Conservation (phyloP, 1,284 basidiomycete genomes). For the Ceratobasidium papillatum region DNA sequence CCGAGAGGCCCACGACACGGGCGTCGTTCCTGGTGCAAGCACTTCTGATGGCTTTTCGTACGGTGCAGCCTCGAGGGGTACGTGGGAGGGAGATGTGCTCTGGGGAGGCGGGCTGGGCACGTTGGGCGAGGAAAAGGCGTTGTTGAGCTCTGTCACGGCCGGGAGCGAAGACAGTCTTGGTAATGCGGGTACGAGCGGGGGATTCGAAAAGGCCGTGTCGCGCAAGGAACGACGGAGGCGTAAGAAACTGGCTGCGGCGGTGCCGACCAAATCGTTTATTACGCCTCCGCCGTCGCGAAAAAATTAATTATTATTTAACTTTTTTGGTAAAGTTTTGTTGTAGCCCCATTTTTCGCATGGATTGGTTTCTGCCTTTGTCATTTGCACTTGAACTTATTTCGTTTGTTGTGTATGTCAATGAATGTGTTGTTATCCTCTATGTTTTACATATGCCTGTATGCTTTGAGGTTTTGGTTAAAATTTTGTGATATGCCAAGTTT, state of each 20-base stretch:
- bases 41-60: constrained; percentile 44
- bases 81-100: constrained; percentile 25
- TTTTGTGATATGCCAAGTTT: neutral
- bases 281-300: constrained; percentile 32
- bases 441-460: constrained; percentile 1
- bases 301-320: constrained; percentile 21
- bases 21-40: constrained; percentile 1
- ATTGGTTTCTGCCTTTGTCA: neutral
- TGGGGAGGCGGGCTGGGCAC: constrained; percentile 26
- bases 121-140: constrained; percentile 15
- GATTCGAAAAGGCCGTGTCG: constrained; percentile 35
- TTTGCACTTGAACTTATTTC: constrained; percentile 8
- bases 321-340: neutral
- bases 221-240: constrained; percentile 34
- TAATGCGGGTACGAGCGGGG: neutral
- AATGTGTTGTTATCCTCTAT: neutral
- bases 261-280: constrained; percentile 39
- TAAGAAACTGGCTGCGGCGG: constrained; percentile 27
- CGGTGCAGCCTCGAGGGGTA: constrained; percentile 26
- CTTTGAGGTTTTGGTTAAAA: neutral
- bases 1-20: constrained; percentile 35
- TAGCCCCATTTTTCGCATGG: constrained; percentile 14
- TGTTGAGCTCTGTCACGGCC: constrained; percentile 8
- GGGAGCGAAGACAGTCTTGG: constrained; percentile 27
- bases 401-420: neutral